A percentile compares a stretch with the other conserved stretches of the same genome.
Evolutionary conservation across 192 early-diverging fungal species (phyloP).

Genomic region (Rhizophagus sp.): DNA sequence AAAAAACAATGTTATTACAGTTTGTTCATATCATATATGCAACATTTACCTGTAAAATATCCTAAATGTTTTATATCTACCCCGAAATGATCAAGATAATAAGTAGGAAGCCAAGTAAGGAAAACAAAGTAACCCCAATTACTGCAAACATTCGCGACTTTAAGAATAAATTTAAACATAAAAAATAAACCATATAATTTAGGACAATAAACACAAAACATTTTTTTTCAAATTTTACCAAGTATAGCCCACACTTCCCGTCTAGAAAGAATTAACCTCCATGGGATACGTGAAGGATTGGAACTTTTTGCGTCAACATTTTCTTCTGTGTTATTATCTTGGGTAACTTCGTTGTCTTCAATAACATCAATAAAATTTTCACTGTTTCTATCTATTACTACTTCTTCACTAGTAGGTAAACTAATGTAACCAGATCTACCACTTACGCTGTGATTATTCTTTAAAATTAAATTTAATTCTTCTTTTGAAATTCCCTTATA

Average conservation of each 20-base stretch:
- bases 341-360: background rate
- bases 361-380: background rate
- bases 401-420: background rate
- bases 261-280: background rate
- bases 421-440: slow-evolving; percentile 10
- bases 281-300: slow-evolving; percentile 6
- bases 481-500: slow-evolving; percentile 32
- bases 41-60: slow-evolving; percentile 36
- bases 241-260: slow-evolving; percentile 7
- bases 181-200: too few relatives aligned
- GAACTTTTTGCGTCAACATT: background rate
- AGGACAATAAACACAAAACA: too few relatives aligned
- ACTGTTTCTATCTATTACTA: background rate
- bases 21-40: too few relatives aligned
- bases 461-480: slow-evolving; percentile 33
- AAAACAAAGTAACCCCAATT: slow-evolving; percentile 39
- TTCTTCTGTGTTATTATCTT: background rate
- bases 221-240: background rate
- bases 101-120: slow-evolving; percentile 42
- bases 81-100: slow-evolving; percentile 38
- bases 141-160: slow-evolving; percentile 27
- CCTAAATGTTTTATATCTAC: slow-evolving; percentile 43
- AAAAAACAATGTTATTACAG: too few relatives aligned
- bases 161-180: too few relatives aligned
- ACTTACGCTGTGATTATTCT: slow-evolving; percentile 29